Evolutionary conservation across 2,329 filamentous ascomycete genomes (phyloP), one percentile per base, ranked within the genome.

Genomic region (Calonectria henricotiae): DNA sequence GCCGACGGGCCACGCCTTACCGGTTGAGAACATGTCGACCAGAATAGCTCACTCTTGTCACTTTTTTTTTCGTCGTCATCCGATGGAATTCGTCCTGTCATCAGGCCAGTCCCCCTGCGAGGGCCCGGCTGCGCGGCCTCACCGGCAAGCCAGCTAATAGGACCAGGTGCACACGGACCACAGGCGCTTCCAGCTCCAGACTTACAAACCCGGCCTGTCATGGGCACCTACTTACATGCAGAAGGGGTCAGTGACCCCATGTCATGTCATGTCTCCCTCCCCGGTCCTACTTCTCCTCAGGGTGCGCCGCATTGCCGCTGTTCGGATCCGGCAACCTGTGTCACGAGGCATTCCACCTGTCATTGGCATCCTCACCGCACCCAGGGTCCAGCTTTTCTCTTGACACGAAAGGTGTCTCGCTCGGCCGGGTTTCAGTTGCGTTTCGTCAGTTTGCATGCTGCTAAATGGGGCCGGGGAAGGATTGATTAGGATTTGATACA

Each of bases 371-470:
- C n/a, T 54, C 17, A 23, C 46, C 12, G 37, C 60, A 7, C 4
- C 27, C 27, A 46, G 41, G 27, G 43, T 62, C 49, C 6, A 9
- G 43, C 15, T n/a, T 32, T n/a, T n/a, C 39, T 62, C 41, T 49
- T 46, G 23, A 46, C 30, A 13, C 35, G 23, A 41, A 54, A 46
- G 58, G 37, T 62, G 27, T 43, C 44, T 17, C 23, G 47, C 35
- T 51, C 12, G 27, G 17, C 39, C 43, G 27, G 43, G 75, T 77
- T 77, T 77, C 75, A 77, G 68, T 72, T 41, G 37, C 75, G 75
- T 77, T 75, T 77, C 72, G 74, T 74, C 51, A 39, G 6, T 32
- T 23, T 37, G 32, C 17, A 39, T 58, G 13, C 51, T 58, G 20
- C 51, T 32, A 58, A 15, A 23, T 39, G 20, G 20, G 20, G 20